Conservation (phyloP, 148 eudicot genomes). For the Suaeda aralocaspica region DNA sequence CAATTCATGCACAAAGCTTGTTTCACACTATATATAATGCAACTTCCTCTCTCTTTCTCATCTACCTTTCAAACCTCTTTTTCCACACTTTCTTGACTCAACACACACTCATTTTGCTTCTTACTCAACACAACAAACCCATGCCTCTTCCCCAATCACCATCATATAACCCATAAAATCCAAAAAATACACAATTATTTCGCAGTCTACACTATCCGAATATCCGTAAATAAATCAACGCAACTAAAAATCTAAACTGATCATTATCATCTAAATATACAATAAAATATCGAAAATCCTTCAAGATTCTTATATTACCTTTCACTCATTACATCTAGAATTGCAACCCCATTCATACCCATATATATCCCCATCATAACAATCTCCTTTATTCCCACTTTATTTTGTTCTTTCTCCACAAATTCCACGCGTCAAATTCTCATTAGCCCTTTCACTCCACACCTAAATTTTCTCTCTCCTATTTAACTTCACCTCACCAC, state of each 20-base stretch:
- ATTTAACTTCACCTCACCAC: not conserved
- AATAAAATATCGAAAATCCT: not conserved
- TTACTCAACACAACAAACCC: too few species aligned
- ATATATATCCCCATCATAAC: not conserved
- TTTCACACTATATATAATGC: not conserved
- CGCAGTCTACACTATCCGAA: too few species aligned
- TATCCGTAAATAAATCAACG: too few species aligned
- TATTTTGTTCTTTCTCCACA: not conserved
- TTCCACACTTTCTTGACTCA: not conserved
- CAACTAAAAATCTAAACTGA: too few species aligned
- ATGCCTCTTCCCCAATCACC: too few species aligned
- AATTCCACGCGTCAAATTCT: not conserved
- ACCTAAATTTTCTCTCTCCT: constrained; percentile 8
- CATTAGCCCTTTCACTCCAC: not conserved
- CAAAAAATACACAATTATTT: too few species aligned
- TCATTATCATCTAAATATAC: too few species aligned
- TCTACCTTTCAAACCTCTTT: not conserved
- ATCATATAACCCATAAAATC: too few species aligned
- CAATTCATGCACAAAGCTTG: constrained; percentile 4
- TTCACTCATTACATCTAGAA: not conserved
- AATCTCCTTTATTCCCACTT: too few species aligned
- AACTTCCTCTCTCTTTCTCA: not conserved
- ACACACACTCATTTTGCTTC: not conserved
- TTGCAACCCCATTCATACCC: not conserved
- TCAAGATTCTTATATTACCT: not conserved